These are phyloP conservation scores for Solanum habrochaites DNA, from an alignment of 257 asterid genomes.

Conservation along the genomic window DNA sequence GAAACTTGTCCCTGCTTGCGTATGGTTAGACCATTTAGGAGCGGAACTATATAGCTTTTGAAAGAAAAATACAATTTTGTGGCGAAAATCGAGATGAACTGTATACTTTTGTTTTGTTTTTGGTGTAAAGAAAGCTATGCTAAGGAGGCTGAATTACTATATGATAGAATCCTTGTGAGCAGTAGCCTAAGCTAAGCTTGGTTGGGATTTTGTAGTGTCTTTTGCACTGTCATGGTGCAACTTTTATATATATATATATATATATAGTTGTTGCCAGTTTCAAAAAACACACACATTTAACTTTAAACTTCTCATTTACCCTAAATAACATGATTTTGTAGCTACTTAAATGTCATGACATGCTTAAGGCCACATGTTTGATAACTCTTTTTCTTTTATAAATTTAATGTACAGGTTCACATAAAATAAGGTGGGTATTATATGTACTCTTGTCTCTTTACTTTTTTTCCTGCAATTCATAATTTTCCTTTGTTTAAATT, in stretches of 20 bases:
- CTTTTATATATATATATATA: not conserved
- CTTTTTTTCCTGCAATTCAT: not conserved
- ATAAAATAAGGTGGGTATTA: not conserved
- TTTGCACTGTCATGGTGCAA: not conserved
- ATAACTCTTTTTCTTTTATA: not conserved
- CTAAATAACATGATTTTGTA: not conserved
- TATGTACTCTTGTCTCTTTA: not conserved
- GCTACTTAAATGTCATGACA: not conserved
- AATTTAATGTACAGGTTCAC: not conserved
- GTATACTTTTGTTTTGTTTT: not conserved
- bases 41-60: not conserved
- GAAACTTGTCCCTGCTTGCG: not conserved
- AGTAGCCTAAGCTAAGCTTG: not conserved
- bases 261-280: no score
- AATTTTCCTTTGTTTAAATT: not conserved
- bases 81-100: not conserved
- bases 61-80: not conserved
- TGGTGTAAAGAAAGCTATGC: not conserved
- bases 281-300: not conserved
- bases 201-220: not conserved
- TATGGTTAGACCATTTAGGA: not conserved
- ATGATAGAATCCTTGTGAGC: not conserved
- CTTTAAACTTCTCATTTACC: not conserved
- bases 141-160: not conserved
- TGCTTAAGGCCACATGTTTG: not conserved